A percentile compares a stretch with the other conserved stretches of the same genome.
These are phyloP conservation scores for Cryptococcus sp. DNA, from an alignment of 1,284 basidiomycete species.

Conservation along the genomic window DNA sequence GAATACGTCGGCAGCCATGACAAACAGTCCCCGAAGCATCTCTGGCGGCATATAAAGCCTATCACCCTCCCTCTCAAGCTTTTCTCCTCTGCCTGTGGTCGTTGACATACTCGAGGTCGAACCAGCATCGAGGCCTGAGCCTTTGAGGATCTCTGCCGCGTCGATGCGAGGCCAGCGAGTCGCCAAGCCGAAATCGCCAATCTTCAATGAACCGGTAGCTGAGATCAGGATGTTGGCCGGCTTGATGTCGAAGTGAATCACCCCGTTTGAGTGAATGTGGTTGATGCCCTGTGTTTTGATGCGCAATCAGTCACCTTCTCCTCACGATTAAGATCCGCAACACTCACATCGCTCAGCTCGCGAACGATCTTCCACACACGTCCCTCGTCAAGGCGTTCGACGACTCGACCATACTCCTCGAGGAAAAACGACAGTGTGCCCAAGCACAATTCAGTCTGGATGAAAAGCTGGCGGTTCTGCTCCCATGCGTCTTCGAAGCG, in stretches of 20 bases:
- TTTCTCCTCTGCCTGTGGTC: conserved; percentile 43
- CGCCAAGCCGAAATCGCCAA: conserved; percentile 99
- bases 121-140: conserved; percentile 49
- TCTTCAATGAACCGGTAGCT: conserved; percentile 85
- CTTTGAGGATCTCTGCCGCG: conserved; percentile 50
- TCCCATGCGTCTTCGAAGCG: conserved; percentile 97
- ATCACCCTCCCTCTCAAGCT: conserved; percentile 90
- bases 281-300: conserved; percentile 66
- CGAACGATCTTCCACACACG: conserved; percentile 96
- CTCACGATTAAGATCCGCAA: conserved; percentile 8
- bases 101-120: conserved; percentile 10
- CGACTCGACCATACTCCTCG: conserved; percentile 84
- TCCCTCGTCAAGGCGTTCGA: conserved; percentile 85
- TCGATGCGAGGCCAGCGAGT: conserved; percentile 71
- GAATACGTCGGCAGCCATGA: conserved; percentile 94
- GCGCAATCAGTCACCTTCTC: not conserved
- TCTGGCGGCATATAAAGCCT: conserved; percentile 98
- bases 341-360: conserved; percentile 81
- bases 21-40: conserved; percentile 86
- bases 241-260: conserved; percentile 97
- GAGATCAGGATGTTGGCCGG: conserved; percentile 97
- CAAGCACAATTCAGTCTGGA: conserved; percentile 92
- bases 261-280: conserved; percentile 84
- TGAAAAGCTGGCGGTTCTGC: conserved; percentile 82
- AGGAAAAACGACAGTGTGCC: conserved; percentile 92